Base-by-base conservation (phyloP, 2,329 filamentous ascomycete genomes). In the Cordyceps javanica region DNA sequence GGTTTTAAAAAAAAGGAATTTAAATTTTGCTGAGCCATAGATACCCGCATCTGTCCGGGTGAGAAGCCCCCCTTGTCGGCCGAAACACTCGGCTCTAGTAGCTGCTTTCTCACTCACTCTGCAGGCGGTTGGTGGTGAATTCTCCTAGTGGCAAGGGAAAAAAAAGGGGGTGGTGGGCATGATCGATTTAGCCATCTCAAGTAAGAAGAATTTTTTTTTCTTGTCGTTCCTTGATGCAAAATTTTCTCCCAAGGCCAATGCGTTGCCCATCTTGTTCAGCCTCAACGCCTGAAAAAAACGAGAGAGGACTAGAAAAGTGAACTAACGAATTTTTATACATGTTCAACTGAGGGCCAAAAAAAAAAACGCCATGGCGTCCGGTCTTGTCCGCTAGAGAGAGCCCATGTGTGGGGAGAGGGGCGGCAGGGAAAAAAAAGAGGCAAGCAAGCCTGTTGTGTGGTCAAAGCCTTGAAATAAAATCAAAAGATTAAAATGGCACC, bases 41-140 rank as follows among this genome's bases (percentile, higher is more conserved):
- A 57, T 57, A 57, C 44, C 54, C 54, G 54, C 45, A 42, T 50
- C 54, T 57, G 54, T 50, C 45, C 36, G 45, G 44, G 6, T 39
- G 16, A 41, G 14, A n/a, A n/a, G n/a, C n/a, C n/a, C n/a, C n/a
- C n/a, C 7, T 41, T 36, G 45, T 48, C 44, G 28, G 41, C 42
- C 52, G 50, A 52, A 52, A 52, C 36, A 52, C 8, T 36, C 28
- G 45, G 49, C 11, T 52, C 23, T 46, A 13, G 16, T 11, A 3
- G 19, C 21, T 38, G 21, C 30, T 38, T 16, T 19, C 21, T 3
- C 26, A 25, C 5, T 14, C 16, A 10, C n/a, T n/a, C n/a, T n/a
- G n/a, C n/a, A n/a, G n/a, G n/a, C n/a, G n/a, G n/a, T n/a, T n/a
- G n/a, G n/a, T n/a, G n/a, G n/a, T n/a, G n/a, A n/a, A n/a, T n/a